Evolutionary conservation across 306 rosid species (phyloP).

Genomic region (Ziziphus jujuba): DNA sequence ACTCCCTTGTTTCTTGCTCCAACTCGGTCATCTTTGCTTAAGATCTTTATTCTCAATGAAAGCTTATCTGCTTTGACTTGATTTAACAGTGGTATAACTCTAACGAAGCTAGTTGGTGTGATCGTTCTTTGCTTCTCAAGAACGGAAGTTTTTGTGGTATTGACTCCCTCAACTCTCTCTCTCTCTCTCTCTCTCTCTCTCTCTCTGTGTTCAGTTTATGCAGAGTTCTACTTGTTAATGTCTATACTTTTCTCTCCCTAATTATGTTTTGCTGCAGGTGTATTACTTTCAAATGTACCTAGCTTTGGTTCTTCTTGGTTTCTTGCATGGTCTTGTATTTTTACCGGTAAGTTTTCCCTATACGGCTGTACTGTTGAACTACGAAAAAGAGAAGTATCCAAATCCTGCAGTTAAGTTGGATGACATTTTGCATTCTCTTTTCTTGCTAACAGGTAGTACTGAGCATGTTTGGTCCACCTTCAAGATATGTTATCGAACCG

Average conservation of each 20-base stretch:
- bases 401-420: neutral
- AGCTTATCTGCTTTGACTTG: neutral
- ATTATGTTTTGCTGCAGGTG: slow-evolving; percentile 53
- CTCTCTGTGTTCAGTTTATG: slow-evolving; percentile 9
- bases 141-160: slow-evolving; percentile 98
- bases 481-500: slow-evolving; percentile 61
- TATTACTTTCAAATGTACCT: slow-evolving; percentile 96
- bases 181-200: too few relatives aligned
- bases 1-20: neutral
- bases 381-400: neutral
- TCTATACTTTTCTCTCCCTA: neutral
- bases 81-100: slow-evolving; percentile 81
- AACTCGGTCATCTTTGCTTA: too few relatives aligned
- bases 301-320: slow-evolving; percentile 92
- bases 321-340: slow-evolving; percentile 94
- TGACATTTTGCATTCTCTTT: neutral
- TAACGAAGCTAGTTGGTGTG: slow-evolving; percentile 93
- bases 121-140: slow-evolving; percentile 94
- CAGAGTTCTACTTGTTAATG: too few relatives aligned
- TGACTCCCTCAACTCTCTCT: slow-evolving; percentile 10
- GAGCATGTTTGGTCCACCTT: slow-evolving; percentile 95
- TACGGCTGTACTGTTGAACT: neutral
- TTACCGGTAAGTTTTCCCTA: slow-evolving; percentile 62
- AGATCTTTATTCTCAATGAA: neutral
- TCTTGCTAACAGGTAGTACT: slow-evolving; percentile 61